These are phyloP conservation scores for Tetrapisispora taiwanensis DNA, from an alignment of 805 yeast genomes.

Conservation along the genomic window DNA sequence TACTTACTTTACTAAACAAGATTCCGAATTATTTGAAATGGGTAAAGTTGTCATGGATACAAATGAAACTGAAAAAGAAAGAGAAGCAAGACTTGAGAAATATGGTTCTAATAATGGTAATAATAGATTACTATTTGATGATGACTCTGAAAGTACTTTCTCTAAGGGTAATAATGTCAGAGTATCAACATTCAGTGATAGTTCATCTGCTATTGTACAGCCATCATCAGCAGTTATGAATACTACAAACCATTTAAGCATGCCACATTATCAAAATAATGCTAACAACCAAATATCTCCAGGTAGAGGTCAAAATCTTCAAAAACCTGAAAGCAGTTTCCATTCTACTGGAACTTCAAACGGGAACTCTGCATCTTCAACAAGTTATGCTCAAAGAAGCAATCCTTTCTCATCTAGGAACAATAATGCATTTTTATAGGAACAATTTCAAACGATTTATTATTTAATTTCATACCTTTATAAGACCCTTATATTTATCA, in stretches of 20 bases:
- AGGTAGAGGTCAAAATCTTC: slow-evolving; percentile 9
- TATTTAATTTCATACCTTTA: background rate
- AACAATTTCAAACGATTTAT: background rate
- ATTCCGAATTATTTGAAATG: slow-evolving; percentile 27
- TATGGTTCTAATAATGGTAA: slow-evolving; percentile 7
- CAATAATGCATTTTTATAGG: slow-evolving; percentile 11
- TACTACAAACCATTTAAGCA: slow-evolving; percentile 4
- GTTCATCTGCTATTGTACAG: slow-evolving; percentile 13
- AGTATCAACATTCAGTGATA: slow-evolving; percentile 1
- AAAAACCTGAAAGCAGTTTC: slow-evolving; percentile 27
- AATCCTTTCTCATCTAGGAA: slow-evolving; percentile 10
- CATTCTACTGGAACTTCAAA: slow-evolving; percentile 10
- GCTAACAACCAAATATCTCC: slow-evolving; percentile 6
- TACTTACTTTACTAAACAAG: slow-evolving; percentile 16
- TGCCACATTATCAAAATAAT: slow-evolving; percentile 5
- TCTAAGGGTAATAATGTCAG: background rate
- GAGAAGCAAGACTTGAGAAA: slow-evolving; percentile 15
- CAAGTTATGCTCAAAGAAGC: slow-evolving; percentile 2
- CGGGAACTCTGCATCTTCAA: slow-evolving; percentile 7
- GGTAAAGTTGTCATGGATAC: slow-evolving; percentile 31
- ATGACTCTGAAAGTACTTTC: slow-evolving; percentile 7
- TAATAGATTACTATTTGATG: slow-evolving; percentile 8
- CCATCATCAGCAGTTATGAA: slow-evolving; percentile 25
- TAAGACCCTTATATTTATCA: background rate
- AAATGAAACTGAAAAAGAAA: slow-evolving; percentile 27